Evolutionary conservation across 2,329 filamentous ascomycete genomes (phyloP), one percentile per base, ranked within the genome.

Genomic region (Trichoderma sp.): DNA sequence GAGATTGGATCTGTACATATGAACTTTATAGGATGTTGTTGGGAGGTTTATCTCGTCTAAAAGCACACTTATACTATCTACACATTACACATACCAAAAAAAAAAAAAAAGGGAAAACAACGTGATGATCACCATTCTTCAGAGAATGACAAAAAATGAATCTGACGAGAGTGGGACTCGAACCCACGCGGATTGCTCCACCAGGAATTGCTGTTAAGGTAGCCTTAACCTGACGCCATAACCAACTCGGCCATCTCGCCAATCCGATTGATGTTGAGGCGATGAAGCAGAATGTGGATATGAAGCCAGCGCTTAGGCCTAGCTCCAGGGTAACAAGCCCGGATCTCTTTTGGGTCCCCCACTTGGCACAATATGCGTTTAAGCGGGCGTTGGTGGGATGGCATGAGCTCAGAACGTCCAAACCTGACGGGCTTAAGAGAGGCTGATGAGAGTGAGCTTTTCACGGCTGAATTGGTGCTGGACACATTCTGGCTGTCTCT

Each of bases 141-240:
- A 21, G 1, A 15, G 21, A 30, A 24, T 8, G 34, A 15, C 53
- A 58, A 60, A 60, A 71, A 61, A 15, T 34, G 47, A 43, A 60
- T 30, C 47, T 73, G 72, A 73, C 66, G 65, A 72, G 73, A 73
- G 73, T 73, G 73, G 71, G 71, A 73, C 71, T 73, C 71, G 71
- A 73, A 73, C 71, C 71, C 73, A 73, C 71, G 73, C 58, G 71
- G 71, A 72, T 72, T 70, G 67, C 71, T 72, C 71, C 71, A 70
- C 66, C 67, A 72, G 71, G 66, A 72, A 72, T 72, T 70, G 66
- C 67, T 70, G 66, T 70, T 72, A 72, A 72, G 71, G 71, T 72
- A 70, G 58, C 71, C 66, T 72, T 72, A 70, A 72, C 67, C 71
- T 70, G 71, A 63, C 71, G 71, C 66, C 71, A 72, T 72, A 70